Evolutionary conservation across 768 basidiomycete genomes (phyloP), one percentile per base, ranked within the genome.

Genomic region (Pluteus cervinus): DNA sequence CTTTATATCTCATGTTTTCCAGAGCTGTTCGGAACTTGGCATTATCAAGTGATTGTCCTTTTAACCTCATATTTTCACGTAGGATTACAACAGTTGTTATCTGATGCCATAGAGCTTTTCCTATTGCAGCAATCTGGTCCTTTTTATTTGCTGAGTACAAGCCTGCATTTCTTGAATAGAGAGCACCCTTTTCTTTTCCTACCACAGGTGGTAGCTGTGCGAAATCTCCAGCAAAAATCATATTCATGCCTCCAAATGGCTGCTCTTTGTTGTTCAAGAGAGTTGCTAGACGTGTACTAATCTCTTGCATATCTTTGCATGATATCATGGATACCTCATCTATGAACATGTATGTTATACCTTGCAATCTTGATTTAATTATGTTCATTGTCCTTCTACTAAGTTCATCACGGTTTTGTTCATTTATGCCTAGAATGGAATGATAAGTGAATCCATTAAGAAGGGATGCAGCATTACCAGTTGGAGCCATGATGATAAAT

Each of bases 161-260:
- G n/a, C n/a, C n/a, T n/a, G n/a, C n/a, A n/a, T n/a, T n/a, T n/a
- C n/a, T n/a, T n/a, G n/a, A n/a, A n/a, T n/a, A n/a, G n/a, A n/a
- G n/a, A n/a, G n/a, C 4, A 29, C 22, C 22, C 45, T 20, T 17
- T 28, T 3, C 10, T 4, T 16, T 24, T 20, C 29, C 43, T 1
- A 28, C 23, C 2, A 41, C 44, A 7, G 50, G 62, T 5, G 59
- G 61, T 3, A 65, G 36, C 30, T 65, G 61, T 1, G 52, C 58
- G 50, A 65, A 62, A 33, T 65, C 61, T 3, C 61, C 61, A 9
- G 60, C 58, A 29, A 61, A 45, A 12, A 65, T 60, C 31, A 35
- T 35, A 35, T 35, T 35, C 9, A 20, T 15, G 22, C 33, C 33
- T 5, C 33, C 33, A 35, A 35, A 35, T 3, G 33, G 33, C 14